Evolutionary conservation across 2,329 filamentous ascomycete species (phyloP).

Genomic region (Phyllachora maydis): DNA sequence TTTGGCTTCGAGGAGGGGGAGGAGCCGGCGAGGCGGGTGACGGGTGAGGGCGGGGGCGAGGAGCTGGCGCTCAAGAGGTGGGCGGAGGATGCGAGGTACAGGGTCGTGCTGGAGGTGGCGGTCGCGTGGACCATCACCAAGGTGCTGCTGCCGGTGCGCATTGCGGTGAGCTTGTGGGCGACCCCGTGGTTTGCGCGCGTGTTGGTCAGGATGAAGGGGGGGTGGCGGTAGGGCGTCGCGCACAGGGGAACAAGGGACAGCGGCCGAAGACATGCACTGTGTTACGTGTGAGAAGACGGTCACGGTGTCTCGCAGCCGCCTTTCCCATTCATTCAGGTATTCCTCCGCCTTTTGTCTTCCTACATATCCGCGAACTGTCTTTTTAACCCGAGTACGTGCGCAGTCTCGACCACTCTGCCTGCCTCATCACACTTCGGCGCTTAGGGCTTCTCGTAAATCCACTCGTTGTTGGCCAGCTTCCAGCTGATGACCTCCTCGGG

Average conservation of each 20-base stretch:
- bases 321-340: too few species aligned
- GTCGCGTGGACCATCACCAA: conserved; percentile 88
- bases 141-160: conserved; percentile 54
- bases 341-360: too few species aligned
- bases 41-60: conserved; percentile 10
- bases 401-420: too few species aligned
- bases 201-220: conserved; percentile 22
- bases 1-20: conserved; percentile 34
- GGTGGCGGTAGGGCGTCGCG: too few species aligned
- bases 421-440: too few species aligned
- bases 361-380: too few species aligned
- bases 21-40: conserved; percentile 7
- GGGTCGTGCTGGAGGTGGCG: conserved; percentile 48
- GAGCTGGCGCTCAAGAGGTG: conserved; percentile 12
- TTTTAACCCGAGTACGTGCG: too few species aligned
- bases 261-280: too few species aligned
- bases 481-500: conserved; percentile 67
- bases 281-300: too few species aligned
- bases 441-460: conserved; percentile 87
- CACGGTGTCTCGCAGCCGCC: too few species aligned
- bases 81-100: conserved; percentile 25
- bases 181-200: conserved; percentile 80
- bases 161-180: conserved; percentile 64
- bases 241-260: too few species aligned
- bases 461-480: conserved; percentile 70